These are phyloP conservation scores for Salvia splendens DNA, from an alignment of 257 asterid species.

Conservation along the genomic window DNA sequence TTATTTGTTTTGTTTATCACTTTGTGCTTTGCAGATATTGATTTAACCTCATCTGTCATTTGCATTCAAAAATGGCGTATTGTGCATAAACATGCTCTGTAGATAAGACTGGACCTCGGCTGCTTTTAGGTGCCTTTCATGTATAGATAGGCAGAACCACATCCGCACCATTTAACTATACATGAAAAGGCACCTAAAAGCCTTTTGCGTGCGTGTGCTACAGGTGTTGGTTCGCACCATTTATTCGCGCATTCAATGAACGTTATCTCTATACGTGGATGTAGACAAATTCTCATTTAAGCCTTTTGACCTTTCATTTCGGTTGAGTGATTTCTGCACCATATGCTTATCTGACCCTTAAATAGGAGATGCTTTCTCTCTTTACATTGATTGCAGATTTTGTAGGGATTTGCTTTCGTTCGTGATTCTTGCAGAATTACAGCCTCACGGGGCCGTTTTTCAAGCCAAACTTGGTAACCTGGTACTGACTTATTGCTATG, in stretches of 20 bases:
- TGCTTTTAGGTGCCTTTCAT: not conserved
- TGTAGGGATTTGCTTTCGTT: not conserved
- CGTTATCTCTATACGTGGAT: not conserved
- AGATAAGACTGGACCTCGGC: not conserved
- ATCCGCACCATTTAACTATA: too few relatives aligned
- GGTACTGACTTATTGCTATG: not conserved
- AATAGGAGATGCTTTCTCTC: conserved; percentile 6
- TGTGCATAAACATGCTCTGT: not conserved
- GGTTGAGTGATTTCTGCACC: conserved; percentile 16
- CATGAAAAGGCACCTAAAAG: too few relatives aligned
- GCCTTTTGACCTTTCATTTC: conserved; percentile 11
- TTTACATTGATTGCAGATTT: conserved; percentile 6
- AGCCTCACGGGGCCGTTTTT: not conserved
- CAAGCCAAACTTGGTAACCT: not conserved
- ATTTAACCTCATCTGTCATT: not conserved
- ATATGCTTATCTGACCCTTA: conserved; percentile 11
- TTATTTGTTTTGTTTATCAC: not conserved
- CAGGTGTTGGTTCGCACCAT: conserved; percentile 23
- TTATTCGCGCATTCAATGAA: not conserved
- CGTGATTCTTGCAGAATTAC: not conserved
- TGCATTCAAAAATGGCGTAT: not conserved
- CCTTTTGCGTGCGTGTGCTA: conserved; percentile 12
- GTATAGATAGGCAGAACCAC: not conserved
- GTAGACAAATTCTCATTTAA: not conserved
- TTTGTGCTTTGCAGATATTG: not conserved